Evolutionary conservation across 768 basidiomycete genomes (phyloP).

Genomic region (Porpolomopsis calyptriformis): DNA sequence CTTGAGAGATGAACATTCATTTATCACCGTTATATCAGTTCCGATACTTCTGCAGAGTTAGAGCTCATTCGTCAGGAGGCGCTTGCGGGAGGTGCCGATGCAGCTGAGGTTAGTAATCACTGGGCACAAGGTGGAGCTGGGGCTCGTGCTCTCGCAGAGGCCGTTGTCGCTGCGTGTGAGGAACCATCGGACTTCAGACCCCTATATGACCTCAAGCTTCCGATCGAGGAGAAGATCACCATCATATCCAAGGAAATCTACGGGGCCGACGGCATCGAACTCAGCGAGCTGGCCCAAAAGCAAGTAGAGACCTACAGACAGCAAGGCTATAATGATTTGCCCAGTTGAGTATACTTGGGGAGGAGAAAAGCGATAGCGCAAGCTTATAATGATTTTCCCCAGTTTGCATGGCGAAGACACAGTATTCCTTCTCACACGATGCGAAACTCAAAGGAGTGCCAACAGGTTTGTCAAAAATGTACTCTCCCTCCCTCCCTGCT

Average conservation of each 20-base stretch:
- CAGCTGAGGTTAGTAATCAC: conserved; percentile 91
- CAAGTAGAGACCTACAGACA: conserved; percentile 87
- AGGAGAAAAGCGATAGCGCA: too few relatives aligned
- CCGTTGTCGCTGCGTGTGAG: conserved; percentile 82
- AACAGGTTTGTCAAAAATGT: conserved; percentile 35
- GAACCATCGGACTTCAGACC: conserved; percentile 79
- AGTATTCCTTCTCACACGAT: conserved; percentile 95
- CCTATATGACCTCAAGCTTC: conserved; percentile 77
- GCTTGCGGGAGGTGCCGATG: conserved; percentile 81
- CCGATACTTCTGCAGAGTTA: conserved; percentile 85
- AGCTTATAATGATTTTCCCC: conserved; percentile 14
- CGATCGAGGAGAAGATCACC: conserved; percentile 82
- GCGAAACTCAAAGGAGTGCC: conserved; percentile 86
- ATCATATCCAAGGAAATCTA: conserved; percentile 88
- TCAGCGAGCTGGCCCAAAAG: conserved; percentile 73
- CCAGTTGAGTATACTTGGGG: conserved; percentile 51
- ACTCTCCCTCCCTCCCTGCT: background rate
- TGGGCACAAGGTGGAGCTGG: conserved; percentile 96
- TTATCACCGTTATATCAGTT: conserved; percentile 30
- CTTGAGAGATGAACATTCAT: conserved; percentile 1
- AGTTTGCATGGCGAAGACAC: conserved; percentile 98
- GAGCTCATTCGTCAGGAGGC: conserved; percentile 73
- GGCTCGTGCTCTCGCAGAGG: conserved; percentile 81
- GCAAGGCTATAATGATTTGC: conserved; percentile 73
- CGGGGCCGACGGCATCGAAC: conserved; percentile 81